Evolutionary conservation across 345 rosid genomes (phyloP), one percentile per base, ranked within the genome.

Genomic region (Conringia planisiliqua): DNA sequence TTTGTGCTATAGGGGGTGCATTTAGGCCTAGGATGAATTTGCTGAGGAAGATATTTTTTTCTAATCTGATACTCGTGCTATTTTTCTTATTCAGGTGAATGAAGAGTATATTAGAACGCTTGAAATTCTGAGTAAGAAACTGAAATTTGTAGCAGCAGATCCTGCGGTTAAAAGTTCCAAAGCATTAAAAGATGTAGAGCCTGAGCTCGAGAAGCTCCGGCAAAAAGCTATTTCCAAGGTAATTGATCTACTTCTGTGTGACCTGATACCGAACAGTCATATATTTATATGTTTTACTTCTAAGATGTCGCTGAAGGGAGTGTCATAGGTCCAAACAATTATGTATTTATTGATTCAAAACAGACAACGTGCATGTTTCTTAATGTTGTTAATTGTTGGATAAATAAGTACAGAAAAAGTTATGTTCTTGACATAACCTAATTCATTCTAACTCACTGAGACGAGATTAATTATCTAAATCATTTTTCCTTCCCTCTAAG

Each of bases 191-290:
- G 99, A 95, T 79, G 97, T 95, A 71, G 92, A 90, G 60, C 99
- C 97, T 17, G 99, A 95, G 84, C 98, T 95, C 68, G 98, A 92
- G 82, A 92, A 90, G 84, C 91, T 95, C 33, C 83, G 98, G 72
- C 97, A 92, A 77, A 95, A 90, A 82, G 97, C 98, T 62, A 89
- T 95, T 79, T 85, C 98, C 13, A 95, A 92, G 98, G 99, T 95
- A 62, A 62, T 66, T 63, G 30, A 63, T 62, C 78, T 62, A 29
- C 52, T 33, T 60, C 52, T 75, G 32, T 46, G 26, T 65, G 43
- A 20, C 60, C 2, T 70, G 55, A 39, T 40, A 62, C 44, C 18
- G 3, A 61, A 18, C 24, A 5, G 44, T 39, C 42, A 46, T 60
- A 22, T 33, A 61, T 68, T 52, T 66, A 8, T 56, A 10, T 38